These are phyloP conservation scores for Phytophthora europaea DNA, from an alignment of 352 stramenopile genomes.

Conservation along the genomic window DNA sequence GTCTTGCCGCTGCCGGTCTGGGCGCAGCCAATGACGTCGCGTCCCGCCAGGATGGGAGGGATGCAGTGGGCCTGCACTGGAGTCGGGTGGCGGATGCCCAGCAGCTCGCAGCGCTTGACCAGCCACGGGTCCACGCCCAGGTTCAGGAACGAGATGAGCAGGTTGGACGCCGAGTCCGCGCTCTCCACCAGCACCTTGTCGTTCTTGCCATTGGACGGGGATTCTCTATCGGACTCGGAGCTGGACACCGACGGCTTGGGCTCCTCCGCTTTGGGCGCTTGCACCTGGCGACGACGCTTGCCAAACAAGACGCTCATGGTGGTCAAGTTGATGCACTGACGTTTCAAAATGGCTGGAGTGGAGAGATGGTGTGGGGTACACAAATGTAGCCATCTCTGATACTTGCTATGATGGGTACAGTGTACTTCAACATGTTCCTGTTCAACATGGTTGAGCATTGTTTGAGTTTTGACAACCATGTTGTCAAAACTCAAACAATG, in stretches of 20 bases:
- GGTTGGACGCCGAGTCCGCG: conserved; percentile 43
- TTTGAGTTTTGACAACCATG: too few relatives aligned
- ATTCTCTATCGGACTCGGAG: not conserved
- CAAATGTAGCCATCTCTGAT: not conserved
- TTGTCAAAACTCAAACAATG: too few relatives aligned
- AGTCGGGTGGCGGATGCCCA: conserved; percentile 90
- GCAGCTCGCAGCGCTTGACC: conserved; percentile 83
- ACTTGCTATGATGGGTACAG: too few relatives aligned
- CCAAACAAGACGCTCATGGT: conserved; percentile 84
- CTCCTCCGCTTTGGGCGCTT: conserved; percentile 12
- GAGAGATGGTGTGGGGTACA: not conserved
- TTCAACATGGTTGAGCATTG: too few relatives aligned
- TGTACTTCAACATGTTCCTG: too few relatives aligned
- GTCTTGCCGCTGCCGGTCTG: conserved; percentile 99
- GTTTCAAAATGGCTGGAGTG: not conserved
- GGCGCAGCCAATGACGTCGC: conserved; percentile 94
- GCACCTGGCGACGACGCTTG: conserved; percentile 64
- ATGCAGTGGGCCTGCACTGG: conserved; percentile 94
- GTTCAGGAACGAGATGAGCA: conserved; percentile 86
- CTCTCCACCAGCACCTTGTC: conserved; percentile 59
- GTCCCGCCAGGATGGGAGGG: conserved; percentile 88
- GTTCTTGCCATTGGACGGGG: not conserved
- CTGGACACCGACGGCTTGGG: conserved; percentile 6
- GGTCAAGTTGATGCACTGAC: not conserved
- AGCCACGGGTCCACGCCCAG: conserved; percentile 91